These are phyloP conservation scores for Nannochloropsis oceanica DNA, from an alignment of 108 stramenopile species.

Conservation along the genomic window DNA sequence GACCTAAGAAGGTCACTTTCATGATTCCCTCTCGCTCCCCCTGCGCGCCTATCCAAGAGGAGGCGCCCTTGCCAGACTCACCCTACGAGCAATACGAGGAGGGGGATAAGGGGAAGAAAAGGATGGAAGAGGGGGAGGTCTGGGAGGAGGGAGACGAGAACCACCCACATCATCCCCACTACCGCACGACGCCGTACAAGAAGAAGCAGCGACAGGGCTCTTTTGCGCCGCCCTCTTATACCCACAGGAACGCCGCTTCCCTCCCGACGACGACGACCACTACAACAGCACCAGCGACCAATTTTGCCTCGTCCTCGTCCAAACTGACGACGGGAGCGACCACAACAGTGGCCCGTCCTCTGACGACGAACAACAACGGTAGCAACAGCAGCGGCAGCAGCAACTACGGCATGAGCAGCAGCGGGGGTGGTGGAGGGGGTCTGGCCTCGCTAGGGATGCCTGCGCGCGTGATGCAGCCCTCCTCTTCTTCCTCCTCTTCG, in stretches of 20 bases:
- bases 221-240: neutral
- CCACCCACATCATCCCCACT: neutral
- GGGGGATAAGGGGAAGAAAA: neutral
- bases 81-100: neutral
- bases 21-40: neutral
- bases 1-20: neutral
- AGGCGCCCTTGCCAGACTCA: neutral
- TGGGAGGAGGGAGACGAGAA: neutral
- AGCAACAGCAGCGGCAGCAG: neutral
- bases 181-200: neutral
- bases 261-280: neutral
- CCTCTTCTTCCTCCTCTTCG: neutral
- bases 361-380: neutral
- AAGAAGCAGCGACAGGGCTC: neutral
- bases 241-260: neutral
- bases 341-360: neutral
- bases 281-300: too few relatives aligned
- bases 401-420: neutral
- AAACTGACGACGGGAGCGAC: neutral
- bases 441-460: neutral
- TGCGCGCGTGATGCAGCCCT: neutral
- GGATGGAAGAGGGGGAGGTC: neutral
- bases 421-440: neutral
- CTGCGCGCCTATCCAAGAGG: neutral
- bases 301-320: neutral